Percentiles rank a stretch among this genome's conserved stretches.
phyloP scores from a whole-genome alignment of 495 filamentous ascomycete genomes.

The Evernia prunastri region DNA sequence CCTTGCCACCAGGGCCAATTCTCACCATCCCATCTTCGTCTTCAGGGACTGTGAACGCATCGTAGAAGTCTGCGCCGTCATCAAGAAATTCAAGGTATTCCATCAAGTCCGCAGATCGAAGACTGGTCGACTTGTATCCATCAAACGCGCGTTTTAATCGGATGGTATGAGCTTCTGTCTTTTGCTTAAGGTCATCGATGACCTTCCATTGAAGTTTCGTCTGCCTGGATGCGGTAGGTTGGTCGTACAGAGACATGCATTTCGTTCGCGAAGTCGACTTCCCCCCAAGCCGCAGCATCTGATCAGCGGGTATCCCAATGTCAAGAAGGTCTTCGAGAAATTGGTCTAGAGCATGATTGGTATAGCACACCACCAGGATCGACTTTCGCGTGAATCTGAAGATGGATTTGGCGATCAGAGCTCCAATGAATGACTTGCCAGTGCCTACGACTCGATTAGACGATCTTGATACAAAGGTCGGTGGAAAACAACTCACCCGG shows the following conservation, averaged over 20 bases:
- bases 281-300: slow-evolving; percentile 62
- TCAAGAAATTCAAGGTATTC: slow-evolving; percentile 57
- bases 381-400: slow-evolving; percentile 44
- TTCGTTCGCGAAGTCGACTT: slow-evolving; percentile 51
- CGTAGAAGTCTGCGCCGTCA: slow-evolving; percentile 47
- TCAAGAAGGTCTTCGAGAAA: slow-evolving; percentile 63
- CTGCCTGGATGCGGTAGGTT: slow-evolving; percentile 26
- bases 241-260: slow-evolving; percentile 42
- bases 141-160: slow-evolving; percentile 25
- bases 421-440: slow-evolving; percentile 74
- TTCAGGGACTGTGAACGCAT: slow-evolving; percentile 48
- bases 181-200: slow-evolving; percentile 35
- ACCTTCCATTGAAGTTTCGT: slow-evolving; percentile 29
- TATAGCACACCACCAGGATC: slow-evolving; percentile 58
- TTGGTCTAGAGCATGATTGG: slow-evolving; percentile 73
- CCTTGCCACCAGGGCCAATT: slow-evolving; percentile 44
- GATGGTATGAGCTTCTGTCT: slow-evolving; percentile 24
- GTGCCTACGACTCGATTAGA: slow-evolving; percentile 48
- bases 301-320: slow-evolving; percentile 47
- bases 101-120: slow-evolving; percentile 37
- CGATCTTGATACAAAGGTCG: too few species aligned
- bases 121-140: slow-evolving; percentile 23
- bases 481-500: slow-evolving; percentile 49
- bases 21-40: slow-evolving; percentile 37
- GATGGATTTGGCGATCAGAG: slow-evolving; percentile 55